A percentile compares a stretch with the other conserved stretches of the same genome.
phyloP scores from a whole-genome alignment of 73 alveolate genomes.

The Durusdinium trenchii region DNA sequence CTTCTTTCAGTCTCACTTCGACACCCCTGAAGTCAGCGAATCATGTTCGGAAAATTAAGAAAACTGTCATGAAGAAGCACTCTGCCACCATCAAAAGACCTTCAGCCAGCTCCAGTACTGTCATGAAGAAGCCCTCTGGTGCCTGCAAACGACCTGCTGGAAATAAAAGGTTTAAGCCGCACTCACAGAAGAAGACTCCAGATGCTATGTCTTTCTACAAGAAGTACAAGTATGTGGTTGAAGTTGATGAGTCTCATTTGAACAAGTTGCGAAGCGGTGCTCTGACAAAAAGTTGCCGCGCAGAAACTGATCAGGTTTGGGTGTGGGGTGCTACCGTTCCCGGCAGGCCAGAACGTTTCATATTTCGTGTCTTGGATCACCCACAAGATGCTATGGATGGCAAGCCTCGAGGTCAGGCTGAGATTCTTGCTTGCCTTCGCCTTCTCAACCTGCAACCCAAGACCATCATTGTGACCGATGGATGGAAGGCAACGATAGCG shows the following conservation, averaged over 20 bases:
- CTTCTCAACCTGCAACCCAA: background rate
- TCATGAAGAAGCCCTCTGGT: background rate
- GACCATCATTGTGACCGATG: background rate
- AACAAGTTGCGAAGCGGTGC: background rate
- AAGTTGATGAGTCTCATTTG: conserved; percentile 19
- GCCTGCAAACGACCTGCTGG: background rate
- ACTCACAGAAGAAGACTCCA: background rate
- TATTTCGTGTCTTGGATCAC: conserved; percentile 27
- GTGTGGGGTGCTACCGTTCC: conserved; percentile 20
- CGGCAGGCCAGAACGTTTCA: background rate
- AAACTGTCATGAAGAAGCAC: background rate
- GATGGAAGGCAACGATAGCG: conserved; percentile 21
- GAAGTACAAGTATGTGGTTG: background rate
- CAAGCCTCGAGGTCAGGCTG: background rate
- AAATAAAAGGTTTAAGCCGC: background rate
- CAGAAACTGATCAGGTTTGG: conserved; percentile 34
- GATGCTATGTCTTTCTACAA: background rate
- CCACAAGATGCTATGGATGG: background rate
- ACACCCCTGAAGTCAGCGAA: background rate
- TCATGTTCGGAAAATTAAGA: background rate
- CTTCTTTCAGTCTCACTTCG: background rate
- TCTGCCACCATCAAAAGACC: no score
- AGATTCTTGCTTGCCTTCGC: background rate
- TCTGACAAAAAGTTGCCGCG: background rate
- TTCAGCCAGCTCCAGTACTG: background rate